Base-by-base conservation (phyloP, 306 rosid species). In the Delonix regia region DNA sequence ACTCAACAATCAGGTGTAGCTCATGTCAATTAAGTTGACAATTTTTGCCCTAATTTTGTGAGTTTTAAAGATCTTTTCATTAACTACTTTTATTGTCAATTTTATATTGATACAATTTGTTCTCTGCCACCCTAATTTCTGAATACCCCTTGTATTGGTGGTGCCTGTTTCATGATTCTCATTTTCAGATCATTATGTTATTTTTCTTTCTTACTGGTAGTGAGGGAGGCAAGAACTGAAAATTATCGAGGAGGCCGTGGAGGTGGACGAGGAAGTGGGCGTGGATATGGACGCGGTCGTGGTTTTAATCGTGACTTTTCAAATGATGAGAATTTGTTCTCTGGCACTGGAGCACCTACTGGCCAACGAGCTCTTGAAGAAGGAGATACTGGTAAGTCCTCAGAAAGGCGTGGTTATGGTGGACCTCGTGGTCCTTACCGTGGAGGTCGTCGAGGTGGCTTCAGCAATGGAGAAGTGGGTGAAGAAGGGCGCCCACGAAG, bases 371-470 rank as follows among this genome's bases (percentile, higher is more conserved):
- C 89, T 8, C 74, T 77, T 80, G 97, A 88, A 71, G 97, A 85
- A 63, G 95, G 94, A 28, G 94, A 90, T 34, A 48, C 84, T 73
- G 92, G 82, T 10, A 90, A 34, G 74, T 3, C 85, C 4, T 49
- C 82, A 25, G 97, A 96, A 53, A 87, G 96, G 78, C 94, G 84
- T 38, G 78, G 89, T 65, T 92, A 86, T 78, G 88, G 91, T 63
- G 99, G 85, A 71, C 82, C 97, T 1, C 90, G 94, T 41, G 88
- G 83, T 51, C 75, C 89, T 56, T 89, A 83, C 66, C 96, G 94
- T 13, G 91, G 97, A 1, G 97, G 95, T 56, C 97, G 91, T 34
- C 94, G 96, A 7, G 95, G 95, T 77, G 94, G 91, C 38, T 96
- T 82, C 21, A 87, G 84, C 81, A 90, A 87, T 76, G 99, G 93